These are phyloP conservation scores for Aschersonia sp. DNA, from an alignment of 2,329 filamentous ascomycete species.

Conservation along the genomic window DNA sequence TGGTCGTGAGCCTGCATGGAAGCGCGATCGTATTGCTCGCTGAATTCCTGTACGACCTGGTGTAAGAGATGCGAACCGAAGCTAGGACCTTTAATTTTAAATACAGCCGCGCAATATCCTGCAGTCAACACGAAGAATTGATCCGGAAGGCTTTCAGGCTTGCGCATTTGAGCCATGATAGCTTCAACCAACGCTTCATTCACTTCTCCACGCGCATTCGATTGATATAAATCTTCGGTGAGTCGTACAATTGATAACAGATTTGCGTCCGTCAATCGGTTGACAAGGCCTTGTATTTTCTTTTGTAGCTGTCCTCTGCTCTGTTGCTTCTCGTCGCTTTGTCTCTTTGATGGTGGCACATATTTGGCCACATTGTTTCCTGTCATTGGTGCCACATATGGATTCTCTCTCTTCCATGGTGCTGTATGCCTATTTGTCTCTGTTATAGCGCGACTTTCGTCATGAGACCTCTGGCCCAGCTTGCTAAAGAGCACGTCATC, in stretches of 20 bases:
- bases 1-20: slow-evolving; percentile 25
- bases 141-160: slow-evolving; percentile 65
- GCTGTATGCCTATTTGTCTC: slow-evolving; percentile 17
- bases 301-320: slow-evolving; percentile 54
- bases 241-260: slow-evolving; percentile 72
- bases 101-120: slow-evolving; percentile 77
- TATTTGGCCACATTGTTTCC: slow-evolving; percentile 52
- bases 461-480: slow-evolving; percentile 17
- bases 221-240: slow-evolving; percentile 70
- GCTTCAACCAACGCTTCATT: slow-evolving; percentile 68
- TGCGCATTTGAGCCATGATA: slow-evolving; percentile 65
- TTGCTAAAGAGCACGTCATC: background rate
- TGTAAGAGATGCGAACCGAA: slow-evolving; percentile 82
- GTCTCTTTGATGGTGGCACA: slow-evolving; percentile 57
- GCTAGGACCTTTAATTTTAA: slow-evolving; percentile 75
- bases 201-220: slow-evolving; percentile 76
- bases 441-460: slow-evolving; percentile 22
- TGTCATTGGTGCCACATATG: slow-evolving; percentile 62
- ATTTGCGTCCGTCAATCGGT: slow-evolving; percentile 85
- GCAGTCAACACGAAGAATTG: slow-evolving; percentile 85
- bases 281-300: slow-evolving; percentile 78
- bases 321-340: slow-evolving; percentile 53
- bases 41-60: slow-evolving; percentile 61
- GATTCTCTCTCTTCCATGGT: slow-evolving; percentile 59
- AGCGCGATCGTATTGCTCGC: slow-evolving; percentile 41